These are phyloP conservation scores for Zygotorulaspora mrakii DNA, from an alignment of 1,139 yeast genomes.

Conservation along the genomic window DNA sequence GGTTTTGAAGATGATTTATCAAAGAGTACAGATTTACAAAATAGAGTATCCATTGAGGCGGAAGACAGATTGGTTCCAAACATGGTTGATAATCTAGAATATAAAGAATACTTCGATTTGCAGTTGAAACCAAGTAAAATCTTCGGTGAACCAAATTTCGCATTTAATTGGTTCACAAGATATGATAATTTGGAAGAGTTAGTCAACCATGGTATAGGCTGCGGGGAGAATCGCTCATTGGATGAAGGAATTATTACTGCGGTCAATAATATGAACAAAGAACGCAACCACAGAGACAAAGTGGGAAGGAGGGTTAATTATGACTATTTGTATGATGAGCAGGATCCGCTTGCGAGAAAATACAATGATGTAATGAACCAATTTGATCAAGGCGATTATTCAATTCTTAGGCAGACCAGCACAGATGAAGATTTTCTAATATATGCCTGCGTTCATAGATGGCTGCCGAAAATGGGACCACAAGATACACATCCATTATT, in stretches of 20 bases:
- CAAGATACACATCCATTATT: conserved; percentile 43
- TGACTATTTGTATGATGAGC: conserved; percentile 11
- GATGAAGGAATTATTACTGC: not conserved
- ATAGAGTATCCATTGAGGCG: not conserved
- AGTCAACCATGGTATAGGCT: not conserved
- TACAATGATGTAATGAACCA: conserved; percentile 11
- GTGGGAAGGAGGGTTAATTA: conserved; percentile 4
- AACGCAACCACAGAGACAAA: not conserved
- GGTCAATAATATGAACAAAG: not conserved
- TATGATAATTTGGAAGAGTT: conserved; percentile 3
- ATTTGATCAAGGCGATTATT: conserved; percentile 13
- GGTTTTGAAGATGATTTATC: conserved; percentile 2
- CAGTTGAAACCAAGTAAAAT: conserved; percentile 13
- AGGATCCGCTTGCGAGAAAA: conserved; percentile 11
- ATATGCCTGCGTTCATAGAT: conserved; percentile 39
- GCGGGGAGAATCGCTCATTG: not conserved
- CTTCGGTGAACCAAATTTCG: conserved; percentile 7
- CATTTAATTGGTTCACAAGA: conserved; percentile 12
- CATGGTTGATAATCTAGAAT: not conserved
- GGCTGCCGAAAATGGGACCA: conserved; percentile 42
- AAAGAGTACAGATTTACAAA: not conserved
- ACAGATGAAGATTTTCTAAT: conserved; percentile 32
- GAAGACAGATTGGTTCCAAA: too few species aligned
- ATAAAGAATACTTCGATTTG: conserved; percentile 13
- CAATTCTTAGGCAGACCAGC: conserved; percentile 4